Evolutionary conservation across 208 protist species (phyloP), one percentile per base, ranked within the genome.

Genomic region (Leishmania martiniquensis): DNA sequence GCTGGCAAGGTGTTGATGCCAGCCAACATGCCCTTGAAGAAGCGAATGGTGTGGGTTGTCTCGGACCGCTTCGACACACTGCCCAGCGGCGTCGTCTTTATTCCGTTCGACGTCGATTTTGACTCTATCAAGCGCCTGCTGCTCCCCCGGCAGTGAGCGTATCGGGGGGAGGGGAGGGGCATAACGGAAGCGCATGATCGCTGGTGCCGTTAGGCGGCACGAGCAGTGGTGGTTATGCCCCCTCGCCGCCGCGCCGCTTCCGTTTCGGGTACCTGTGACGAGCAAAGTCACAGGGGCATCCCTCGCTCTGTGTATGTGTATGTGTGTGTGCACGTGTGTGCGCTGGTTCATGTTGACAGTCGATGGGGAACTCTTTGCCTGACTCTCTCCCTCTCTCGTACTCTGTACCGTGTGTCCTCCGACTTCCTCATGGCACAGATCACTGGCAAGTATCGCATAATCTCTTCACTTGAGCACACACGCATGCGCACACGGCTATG

Each of bases 61-160:
- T 96, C 93, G 9, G 86, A 93, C 72, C 72, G 82, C 25, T 92
- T 91, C 78, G 86, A 95, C 76, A 92, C 84, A 5, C 83, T 96
- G 77, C 88, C 90, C 29, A 96, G 87, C 57, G 93, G 93, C n/a
- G 89, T 96, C 20, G 83, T 96, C 5, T 95, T 91, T 75, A 85
- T 96, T 34, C 91, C 93, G 17, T 87, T 90, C 77, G 87, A 96
- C 70, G 93, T 96, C 7, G 89, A 96, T 75, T 95, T 96, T 76
- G 86, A 89, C 34, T 93, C 88, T 15, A 94, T 96, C 66, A 91
- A 92, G 76, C 82, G 87, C 49, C 70, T 91, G 22, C 75, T 95
- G 2, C 77, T 94, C n/a, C 74, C 86, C 12, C 76, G 55, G 42
- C 69, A 52, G 12, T 91, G 72, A 84, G 1, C 34, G 34, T 7